These are phyloP conservation scores for Mortierella polycephala DNA, from an alignment of 371 early-diverging fungal genomes.

Conservation along the genomic window DNA sequence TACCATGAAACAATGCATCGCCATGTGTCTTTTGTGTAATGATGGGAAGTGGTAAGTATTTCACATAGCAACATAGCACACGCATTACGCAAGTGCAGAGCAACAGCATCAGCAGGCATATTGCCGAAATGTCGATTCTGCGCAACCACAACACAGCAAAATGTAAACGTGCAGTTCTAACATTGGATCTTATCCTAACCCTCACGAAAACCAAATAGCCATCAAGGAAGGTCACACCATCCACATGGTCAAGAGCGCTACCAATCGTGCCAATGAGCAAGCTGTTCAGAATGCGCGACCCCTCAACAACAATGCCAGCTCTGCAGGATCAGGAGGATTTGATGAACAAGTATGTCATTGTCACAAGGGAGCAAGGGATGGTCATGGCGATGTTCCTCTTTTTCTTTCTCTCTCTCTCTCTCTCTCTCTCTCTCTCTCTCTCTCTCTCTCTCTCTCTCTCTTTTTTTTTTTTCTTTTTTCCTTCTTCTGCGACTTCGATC, in stretches of 20 bases:
- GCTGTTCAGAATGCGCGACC: conserved; percentile 42
- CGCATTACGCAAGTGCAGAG: conserved; percentile 14
- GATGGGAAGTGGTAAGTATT: conserved; percentile 1
- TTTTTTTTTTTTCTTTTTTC: conserved; percentile 1
- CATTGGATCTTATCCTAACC: background rate
- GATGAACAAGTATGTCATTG: conserved; percentile 42
- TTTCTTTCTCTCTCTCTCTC: too few relatives aligned
- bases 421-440: too few relatives aligned
- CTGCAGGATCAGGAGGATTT: conserved; percentile 24
- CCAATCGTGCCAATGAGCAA: conserved; percentile 59
- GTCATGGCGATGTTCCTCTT: background rate
- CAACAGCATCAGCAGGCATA: background rate
- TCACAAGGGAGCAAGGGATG: background rate
- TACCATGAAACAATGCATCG: background rate
- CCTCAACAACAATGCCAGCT: conserved; percentile 22
- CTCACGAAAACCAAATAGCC: conserved; percentile 33
- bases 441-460: background rate
- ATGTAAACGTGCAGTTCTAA: background rate
- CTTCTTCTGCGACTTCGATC: background rate
- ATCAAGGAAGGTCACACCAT: conserved; percentile 69
- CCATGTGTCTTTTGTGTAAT: conserved; percentile 18
- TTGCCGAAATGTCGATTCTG: too few relatives aligned
- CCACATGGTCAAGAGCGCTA: conserved; percentile 69
- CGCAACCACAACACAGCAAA: background rate
- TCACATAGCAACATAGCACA: background rate